Evolutionary conservation across 2,329 filamentous ascomycete genomes (phyloP).

Genomic region (Elsinoe ampelina): DNA sequence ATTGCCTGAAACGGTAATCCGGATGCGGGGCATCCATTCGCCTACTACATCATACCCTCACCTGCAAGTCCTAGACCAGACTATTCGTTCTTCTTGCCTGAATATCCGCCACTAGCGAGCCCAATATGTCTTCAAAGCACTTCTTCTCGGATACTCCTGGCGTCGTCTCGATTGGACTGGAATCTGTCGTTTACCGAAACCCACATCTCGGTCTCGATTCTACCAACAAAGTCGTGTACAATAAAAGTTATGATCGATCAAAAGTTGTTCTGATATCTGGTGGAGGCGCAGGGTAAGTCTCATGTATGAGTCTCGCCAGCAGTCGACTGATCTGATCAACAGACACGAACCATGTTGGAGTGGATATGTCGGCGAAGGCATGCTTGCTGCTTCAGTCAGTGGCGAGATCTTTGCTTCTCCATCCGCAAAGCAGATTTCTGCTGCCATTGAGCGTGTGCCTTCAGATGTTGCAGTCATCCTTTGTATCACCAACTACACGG

Average conservation of each 20-base stretch:
- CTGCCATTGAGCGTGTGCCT: constrained; percentile 37
- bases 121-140: constrained; percentile 44
- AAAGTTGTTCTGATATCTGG: constrained; percentile 40
- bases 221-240: constrained; percentile 41
- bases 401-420: constrained; percentile 43
- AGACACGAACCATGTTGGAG: constrained; percentile 40
- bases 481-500: constrained; percentile 43
- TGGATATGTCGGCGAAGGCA: constrained; percentile 41
- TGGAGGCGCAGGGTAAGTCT: constrained; percentile 32
- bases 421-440: constrained; percentile 41
- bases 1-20: constrained; percentile 5
- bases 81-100: too few species aligned
- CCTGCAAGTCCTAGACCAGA: too few species aligned
- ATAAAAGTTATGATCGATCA: constrained; percentile 33
- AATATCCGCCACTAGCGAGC: not conserved
- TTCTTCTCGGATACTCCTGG: constrained; percentile 44
- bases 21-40: constrained; percentile 9
- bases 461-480: constrained; percentile 39
- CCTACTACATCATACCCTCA: not conserved
- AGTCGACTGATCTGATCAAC: too few species aligned
- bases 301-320: too few species aligned
- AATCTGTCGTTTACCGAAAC: constrained; percentile 39
- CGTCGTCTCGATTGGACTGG: constrained; percentile 41
- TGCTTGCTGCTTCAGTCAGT: constrained; percentile 40
- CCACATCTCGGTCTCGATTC: constrained; percentile 36